Percentiles rank a stretch among this genome's conserved stretches.
These are phyloP conservation scores for Rhodotorula taiwanensis DNA, from an alignment of 768 basidiomycete genomes.

Conservation along the genomic window DNA sequence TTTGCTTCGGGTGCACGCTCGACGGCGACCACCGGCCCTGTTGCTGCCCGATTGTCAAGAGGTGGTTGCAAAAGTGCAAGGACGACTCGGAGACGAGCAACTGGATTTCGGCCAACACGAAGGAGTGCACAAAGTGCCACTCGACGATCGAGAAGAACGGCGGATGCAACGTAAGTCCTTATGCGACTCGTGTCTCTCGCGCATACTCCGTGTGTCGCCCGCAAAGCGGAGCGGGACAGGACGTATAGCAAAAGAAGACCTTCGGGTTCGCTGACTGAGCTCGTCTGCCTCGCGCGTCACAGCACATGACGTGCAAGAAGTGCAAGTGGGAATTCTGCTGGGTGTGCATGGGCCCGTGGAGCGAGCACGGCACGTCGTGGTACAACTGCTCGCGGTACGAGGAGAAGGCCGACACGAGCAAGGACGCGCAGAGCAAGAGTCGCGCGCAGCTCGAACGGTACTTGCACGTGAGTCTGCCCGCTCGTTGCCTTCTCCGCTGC, in stretches of 20 bases:
- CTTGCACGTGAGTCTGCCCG: constrained; percentile 70
- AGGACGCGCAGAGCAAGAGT: constrained; percentile 83
- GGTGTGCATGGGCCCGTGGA: constrained; percentile 99
- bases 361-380: constrained; percentile 93
- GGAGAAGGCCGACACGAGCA: constrained; percentile 82
- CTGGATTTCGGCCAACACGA: constrained; percentile 99
- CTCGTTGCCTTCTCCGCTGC: neutral
- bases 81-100: constrained; percentile 98
- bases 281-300: constrained; percentile 22
- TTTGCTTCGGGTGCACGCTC: constrained; percentile 90
- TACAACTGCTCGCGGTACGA: constrained; percentile 98
- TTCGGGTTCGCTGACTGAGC: neutral
- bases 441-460: constrained; percentile 90
- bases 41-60: constrained; percentile 74
- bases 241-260: too few relatives aligned
- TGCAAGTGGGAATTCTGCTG: constrained; percentile 95
- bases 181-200: neutral
- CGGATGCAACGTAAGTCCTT: constrained; percentile 80
- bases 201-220: neutral
- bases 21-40: constrained; percentile 87
- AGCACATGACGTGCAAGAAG: constrained; percentile 99
- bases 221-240: too few relatives aligned
- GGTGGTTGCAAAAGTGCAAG: constrained; percentile 95
- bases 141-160: constrained; percentile 99
- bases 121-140: constrained; percentile 92